Evolutionary conservation across 805 yeast genomes (phyloP), one percentile per base, ranked within the genome.

Genomic region (Ogataea minuta): DNA sequence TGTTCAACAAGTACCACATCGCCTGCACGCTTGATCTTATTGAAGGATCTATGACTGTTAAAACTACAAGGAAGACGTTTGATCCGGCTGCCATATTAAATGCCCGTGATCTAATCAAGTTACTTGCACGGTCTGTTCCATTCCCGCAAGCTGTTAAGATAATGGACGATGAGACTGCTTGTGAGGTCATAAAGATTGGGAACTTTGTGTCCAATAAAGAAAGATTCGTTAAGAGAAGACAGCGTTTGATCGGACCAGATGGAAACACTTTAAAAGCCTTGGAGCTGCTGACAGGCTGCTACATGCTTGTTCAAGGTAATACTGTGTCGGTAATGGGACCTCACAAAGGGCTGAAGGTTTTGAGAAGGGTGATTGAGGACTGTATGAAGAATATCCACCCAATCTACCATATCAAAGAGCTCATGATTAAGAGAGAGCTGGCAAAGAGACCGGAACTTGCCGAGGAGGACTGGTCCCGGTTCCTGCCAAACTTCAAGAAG

Each of bases 321-420:
- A 93, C 99, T 2, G 99, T 93, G 4, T 79, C 96, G 39, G 91
- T 83, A 9, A 93, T 93, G 98, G 99, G 99, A 8, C 91, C 96
- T 19, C 90, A 69, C 67, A 88, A 84, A 59, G 98, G 98, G 6
- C 70, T 93, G 48, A 93, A 93, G 60, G 95, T 85, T 49, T 79
- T 88, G 6, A 78, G 98, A 64, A 77, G 98, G 58, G 89, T 93
- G 23, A 95, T 93, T 28, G 98, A 91, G 62, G 99, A 93, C 60
- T 93, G 98, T 65, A 93, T 93, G 99, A 79, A 75, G 58, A 93
- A 93, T 55, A 74, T 93, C 10, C 99, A 93, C 62, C 99, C 99
- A n/a, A 91, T 93, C 45, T 93, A 93, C 66, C 91, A 93, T 62
- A 91, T 93, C 59, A 93, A 93, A 63, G 99, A 93, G 63, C 72